Conservation (phyloP, 495 filamentous ascomycete species). For the Trichoderma orchidacearum region DNA sequence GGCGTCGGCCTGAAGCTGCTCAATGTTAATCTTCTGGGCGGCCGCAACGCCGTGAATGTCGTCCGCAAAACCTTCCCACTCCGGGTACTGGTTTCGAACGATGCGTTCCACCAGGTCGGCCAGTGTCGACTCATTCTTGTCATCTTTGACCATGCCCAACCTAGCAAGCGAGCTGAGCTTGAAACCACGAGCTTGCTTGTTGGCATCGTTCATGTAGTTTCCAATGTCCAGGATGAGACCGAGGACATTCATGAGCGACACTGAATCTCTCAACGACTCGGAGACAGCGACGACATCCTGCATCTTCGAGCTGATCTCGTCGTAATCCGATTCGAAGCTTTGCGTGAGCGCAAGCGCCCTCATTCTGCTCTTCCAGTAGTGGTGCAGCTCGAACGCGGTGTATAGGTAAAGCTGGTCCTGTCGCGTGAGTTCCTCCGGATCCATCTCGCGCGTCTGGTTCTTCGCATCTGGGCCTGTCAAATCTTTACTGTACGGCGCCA, state of each 20-base stretch:
- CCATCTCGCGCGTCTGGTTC: slow-evolving; percentile 68
- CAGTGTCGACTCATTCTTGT: slow-evolving; percentile 94
- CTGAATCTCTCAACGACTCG: slow-evolving; percentile 80
- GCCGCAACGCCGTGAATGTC: slow-evolving; percentile 72
- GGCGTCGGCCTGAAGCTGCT: slow-evolving; percentile 80
- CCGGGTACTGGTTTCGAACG: slow-evolving; percentile 87
- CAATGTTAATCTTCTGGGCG: slow-evolving; percentile 90
- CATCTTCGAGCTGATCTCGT: slow-evolving; percentile 72
- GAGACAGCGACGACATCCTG: slow-evolving; percentile 71
- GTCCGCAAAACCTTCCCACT: slow-evolving; percentile 80
- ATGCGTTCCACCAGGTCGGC: slow-evolving; percentile 96
- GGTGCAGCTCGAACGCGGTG: slow-evolving; percentile 87
- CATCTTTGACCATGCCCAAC: slow-evolving; percentile 94
- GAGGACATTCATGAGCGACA: slow-evolving; percentile 86
- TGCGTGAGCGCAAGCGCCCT: slow-evolving; percentile 76
- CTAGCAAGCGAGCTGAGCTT: slow-evolving; percentile 92
- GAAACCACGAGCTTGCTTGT: slow-evolving; percentile 96
- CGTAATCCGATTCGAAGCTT: slow-evolving; percentile 79
- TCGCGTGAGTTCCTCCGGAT: slow-evolving; percentile 76
- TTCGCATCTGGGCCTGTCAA: slow-evolving; percentile 86
- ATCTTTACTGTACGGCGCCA: slow-evolving; percentile 91
- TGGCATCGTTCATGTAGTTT: slow-evolving; percentile 99
- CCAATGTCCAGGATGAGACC: slow-evolving; percentile 94
- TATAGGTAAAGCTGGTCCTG: slow-evolving; percentile 92
- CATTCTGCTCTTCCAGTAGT: slow-evolving; percentile 98